Conservation (phyloP, 768 basidiomycete species). For the Floccularia luteovirens region DNA sequence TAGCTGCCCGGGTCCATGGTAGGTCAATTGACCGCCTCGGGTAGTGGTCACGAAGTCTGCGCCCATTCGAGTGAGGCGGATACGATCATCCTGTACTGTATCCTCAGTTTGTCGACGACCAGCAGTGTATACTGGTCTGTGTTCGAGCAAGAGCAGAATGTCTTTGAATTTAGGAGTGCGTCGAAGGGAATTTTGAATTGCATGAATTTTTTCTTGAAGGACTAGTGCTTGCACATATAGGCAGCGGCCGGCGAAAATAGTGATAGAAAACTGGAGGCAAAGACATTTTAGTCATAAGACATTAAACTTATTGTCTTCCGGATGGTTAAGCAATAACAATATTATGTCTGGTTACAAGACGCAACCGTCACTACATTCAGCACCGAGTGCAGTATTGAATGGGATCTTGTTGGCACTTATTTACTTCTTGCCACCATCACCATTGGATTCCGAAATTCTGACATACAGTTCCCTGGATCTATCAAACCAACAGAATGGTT, state of each 20-base stretch:
- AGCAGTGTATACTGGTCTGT: conserved; percentile 90
- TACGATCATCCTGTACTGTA: conserved; percentile 48
- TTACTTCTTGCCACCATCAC: too few species aligned
- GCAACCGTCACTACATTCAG: too few species aligned
- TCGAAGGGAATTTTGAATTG: conserved; percentile 51
- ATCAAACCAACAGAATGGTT: too few species aligned
- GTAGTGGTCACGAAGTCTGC: conserved; percentile 81
- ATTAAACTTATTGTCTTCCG: neutral
- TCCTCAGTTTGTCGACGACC: conserved; percentile 79
- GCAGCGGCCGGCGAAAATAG: conserved; percentile 69
- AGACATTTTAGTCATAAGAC: conserved; percentile 15
- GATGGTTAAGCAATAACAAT: too few species aligned
- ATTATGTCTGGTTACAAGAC: too few species aligned
- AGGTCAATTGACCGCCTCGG: conserved; percentile 91
- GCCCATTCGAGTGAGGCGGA: conserved; percentile 65
- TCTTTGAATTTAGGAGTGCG: conserved; percentile 38
- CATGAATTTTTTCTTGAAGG: conserved; percentile 67
- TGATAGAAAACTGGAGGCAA: conserved; percentile 71
- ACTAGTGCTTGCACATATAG: conserved; percentile 62
- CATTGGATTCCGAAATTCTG: too few species aligned
- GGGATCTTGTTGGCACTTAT: too few species aligned
- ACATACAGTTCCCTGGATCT: too few species aligned
- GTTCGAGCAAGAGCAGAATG: conserved; percentile 76
- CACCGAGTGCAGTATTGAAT: too few species aligned
- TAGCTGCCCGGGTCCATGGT: conserved; percentile 96